These are phyloP conservation scores for Cryptococcus maquisensis DNA, from an alignment of 1,284 basidiomycete genomes.

Conservation along the genomic window DNA sequence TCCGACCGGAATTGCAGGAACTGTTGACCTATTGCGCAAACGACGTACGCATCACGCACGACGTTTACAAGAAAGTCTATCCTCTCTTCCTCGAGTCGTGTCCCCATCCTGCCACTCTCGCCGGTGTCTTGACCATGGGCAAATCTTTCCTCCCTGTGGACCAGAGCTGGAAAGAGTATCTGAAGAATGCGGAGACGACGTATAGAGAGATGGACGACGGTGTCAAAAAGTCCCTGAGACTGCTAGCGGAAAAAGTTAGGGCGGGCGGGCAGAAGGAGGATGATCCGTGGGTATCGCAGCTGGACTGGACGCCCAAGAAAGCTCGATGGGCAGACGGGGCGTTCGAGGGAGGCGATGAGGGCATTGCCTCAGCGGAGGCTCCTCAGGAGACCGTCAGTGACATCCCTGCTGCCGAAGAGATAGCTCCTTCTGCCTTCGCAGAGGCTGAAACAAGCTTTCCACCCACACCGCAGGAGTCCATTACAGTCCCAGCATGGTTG, in stretches of 20 bases:
- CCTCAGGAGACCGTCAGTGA: too few species aligned
- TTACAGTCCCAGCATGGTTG: slow-evolving; percentile 24
- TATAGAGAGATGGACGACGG: slow-evolving; percentile 72
- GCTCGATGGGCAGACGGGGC: slow-evolving; percentile 54
- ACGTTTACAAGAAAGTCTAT: slow-evolving; percentile 74
- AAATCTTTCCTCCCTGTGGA: slow-evolving; percentile 89
- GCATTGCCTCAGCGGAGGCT: neutral
- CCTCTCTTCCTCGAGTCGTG: slow-evolving; percentile 79
- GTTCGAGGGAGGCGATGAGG: neutral
- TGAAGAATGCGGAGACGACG: slow-evolving; percentile 69
- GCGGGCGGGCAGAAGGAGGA: slow-evolving; percentile 63
- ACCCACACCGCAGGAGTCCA: neutral
- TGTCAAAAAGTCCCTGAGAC: slow-evolving; percentile 62
- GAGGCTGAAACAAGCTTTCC: neutral
- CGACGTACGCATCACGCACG: slow-evolving; percentile 81
- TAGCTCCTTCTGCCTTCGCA: neutral
- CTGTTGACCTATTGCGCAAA: slow-evolving; percentile 84
- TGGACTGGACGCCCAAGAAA: slow-evolving; percentile 92
- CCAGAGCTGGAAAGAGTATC: slow-evolving; percentile 78
- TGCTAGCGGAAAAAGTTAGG: slow-evolving; percentile 61
- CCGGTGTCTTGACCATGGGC: slow-evolving; percentile 87
- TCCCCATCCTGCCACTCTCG: slow-evolving; percentile 89
- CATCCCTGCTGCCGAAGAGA: slow-evolving; percentile 17
- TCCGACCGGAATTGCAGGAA: slow-evolving; percentile 64
- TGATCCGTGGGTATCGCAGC: slow-evolving; percentile 82